Evolutionary conservation across 148 eudicot species (phyloP), one percentile per base, ranked within the genome.

Genomic region (Beta vulgaris): DNA sequence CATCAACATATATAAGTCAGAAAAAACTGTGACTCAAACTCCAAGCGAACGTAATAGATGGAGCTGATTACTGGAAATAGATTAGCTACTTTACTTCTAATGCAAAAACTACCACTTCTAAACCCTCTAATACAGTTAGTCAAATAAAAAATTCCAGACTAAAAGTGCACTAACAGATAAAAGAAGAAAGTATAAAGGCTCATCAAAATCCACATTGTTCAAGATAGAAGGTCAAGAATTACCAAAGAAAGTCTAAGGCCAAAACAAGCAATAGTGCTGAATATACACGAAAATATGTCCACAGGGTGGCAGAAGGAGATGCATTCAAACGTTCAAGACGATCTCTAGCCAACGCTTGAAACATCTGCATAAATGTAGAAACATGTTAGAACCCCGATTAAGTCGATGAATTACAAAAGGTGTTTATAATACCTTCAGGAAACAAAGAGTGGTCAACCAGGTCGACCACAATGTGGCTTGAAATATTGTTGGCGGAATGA

Each of bases 261-360:
- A 92, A 76, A 73, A 95, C 96, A 76, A 90, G 82, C 82, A 92
- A 86, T 73, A 95, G 79, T 12, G 91, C 96, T 64, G 96, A 90
- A 87, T 95, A 95, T 81, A 92, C 98, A 78, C 97, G 96, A 63
- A 90, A 90, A 83, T 95, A 95, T 76, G 90, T 82, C 97, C 92
- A 83, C 23, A 91, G 96, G 44, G 96, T 90, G 43, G 86, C 97
- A 74, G 96, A 95, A 84, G 98, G 98, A 86, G 97, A 92, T 31
- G 97, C 93, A 81, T 95, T 95, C 85, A 95, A 73, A n/a, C 98
- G 92, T 71, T 95, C 98, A 77, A 95, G 98, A 68, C 97, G 90
- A 74, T 95, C 98, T 83, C 98, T 87, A 69, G 96, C 97, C 82
- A 95, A 86, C 73, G 97, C 98, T 95, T 95, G 97, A 83, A 95